phyloP scores from a whole-genome alignment of 306 rosid species.

The Luffa aegyptiaca region DNA sequence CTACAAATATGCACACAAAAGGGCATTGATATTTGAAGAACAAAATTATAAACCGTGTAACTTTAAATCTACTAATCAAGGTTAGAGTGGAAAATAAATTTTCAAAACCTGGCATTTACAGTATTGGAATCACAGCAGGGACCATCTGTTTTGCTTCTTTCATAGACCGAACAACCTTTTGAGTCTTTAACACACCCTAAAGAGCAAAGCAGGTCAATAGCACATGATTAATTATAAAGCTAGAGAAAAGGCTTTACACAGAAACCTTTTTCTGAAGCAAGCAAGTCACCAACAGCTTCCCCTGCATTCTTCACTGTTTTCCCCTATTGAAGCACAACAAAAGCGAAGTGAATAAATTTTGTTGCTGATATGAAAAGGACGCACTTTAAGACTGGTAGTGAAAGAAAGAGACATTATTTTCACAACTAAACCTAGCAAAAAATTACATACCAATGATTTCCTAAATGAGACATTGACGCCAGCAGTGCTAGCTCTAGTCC shows the following conservation, averaged over 20 bases:
- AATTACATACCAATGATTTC: constrained; percentile 50
- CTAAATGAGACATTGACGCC: constrained; percentile 23
- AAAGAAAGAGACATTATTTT: background rate
- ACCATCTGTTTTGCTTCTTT: constrained; percentile 24
- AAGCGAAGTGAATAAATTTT: background rate
- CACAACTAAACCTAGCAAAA: background rate
- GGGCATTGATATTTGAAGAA: background rate
- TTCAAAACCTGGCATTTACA: constrained; percentile 47
- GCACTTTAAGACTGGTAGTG: background rate
- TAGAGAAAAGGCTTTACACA: background rate
- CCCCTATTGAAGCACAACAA: background rate
- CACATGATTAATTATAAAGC: background rate
- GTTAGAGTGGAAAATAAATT: background rate
- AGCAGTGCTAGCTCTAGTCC: constrained; percentile 27
- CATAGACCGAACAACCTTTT: constrained; percentile 27
- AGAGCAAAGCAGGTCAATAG: background rate
- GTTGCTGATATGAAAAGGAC: background rate
- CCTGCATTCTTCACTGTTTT: background rate
- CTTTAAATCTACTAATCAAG: background rate
- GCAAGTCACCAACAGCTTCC: background rate
- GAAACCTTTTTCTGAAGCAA: background rate
- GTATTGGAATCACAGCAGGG: constrained; percentile 27
- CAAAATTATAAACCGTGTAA: background rate
- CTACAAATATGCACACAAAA: background rate
- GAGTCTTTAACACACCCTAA: constrained; percentile 12